Conservation (phyloP, 805 yeast genomes). For the Ogataea glucozyma region DNA sequence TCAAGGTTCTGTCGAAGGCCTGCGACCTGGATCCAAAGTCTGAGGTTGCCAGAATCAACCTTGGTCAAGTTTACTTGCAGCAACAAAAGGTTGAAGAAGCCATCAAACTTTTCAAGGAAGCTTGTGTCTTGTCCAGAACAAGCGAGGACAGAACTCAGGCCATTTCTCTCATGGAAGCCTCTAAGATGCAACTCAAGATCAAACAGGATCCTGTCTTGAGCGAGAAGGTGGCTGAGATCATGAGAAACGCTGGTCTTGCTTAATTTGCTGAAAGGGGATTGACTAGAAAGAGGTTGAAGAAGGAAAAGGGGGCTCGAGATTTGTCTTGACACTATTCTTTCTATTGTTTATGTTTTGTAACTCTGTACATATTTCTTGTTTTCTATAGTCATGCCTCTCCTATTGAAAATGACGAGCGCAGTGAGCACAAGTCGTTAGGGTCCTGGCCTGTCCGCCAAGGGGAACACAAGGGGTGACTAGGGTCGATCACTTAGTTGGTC, state of each 20-base stretch:
- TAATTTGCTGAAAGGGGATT: background rate
- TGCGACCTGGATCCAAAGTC: slow-evolving; percentile 81
- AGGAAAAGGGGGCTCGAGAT: background rate
- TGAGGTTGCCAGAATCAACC: slow-evolving; percentile 85
- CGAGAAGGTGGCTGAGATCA: slow-evolving; percentile 60
- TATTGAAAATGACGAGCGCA: background rate
- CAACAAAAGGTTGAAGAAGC: slow-evolving; percentile 82
- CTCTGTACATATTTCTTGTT: slow-evolving; percentile 15
- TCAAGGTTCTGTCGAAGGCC: slow-evolving; percentile 69
- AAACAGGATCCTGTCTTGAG: slow-evolving; percentile 66
- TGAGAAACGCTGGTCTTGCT: slow-evolving; percentile 39
- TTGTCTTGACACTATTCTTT: background rate
- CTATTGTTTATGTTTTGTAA: slow-evolving; percentile 6
- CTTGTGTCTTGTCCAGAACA: slow-evolving; percentile 79
- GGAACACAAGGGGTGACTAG: too few relatives aligned
- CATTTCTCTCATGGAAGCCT: slow-evolving; percentile 87
- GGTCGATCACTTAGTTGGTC: too few relatives aligned
- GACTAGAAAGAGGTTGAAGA: slow-evolving; percentile 3
- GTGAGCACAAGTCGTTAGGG: too few relatives aligned
- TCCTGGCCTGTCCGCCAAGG: too few relatives aligned
- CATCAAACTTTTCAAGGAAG: slow-evolving; percentile 74
- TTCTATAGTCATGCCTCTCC: slow-evolving; percentile 5
- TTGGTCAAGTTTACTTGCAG: slow-evolving; percentile 89
- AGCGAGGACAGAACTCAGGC: slow-evolving; percentile 88
- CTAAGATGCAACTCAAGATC: slow-evolving; percentile 82